Percentiles rank a stretch among this genome's conserved stretches.
Conservation (phyloP, 495 filamentous ascomycete species). For the Amphirosellinia nigrospora region DNA sequence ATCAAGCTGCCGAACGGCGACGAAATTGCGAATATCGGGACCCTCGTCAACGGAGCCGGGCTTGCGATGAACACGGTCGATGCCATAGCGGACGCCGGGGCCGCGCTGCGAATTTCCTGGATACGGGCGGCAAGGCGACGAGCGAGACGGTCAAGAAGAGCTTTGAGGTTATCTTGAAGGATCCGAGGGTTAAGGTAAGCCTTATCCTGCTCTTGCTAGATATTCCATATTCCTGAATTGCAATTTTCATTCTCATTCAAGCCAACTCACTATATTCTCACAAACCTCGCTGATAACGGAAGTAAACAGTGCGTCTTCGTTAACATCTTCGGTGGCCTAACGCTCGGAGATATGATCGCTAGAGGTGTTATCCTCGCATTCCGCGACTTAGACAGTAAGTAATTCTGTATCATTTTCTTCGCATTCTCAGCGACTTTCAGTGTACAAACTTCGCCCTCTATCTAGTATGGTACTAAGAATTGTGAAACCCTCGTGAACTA, state of each 20-base stretch:
- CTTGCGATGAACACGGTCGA: constrained; percentile 94
- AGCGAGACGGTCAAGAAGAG: constrained; percentile 79
- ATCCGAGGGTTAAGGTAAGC: constrained; percentile 66
- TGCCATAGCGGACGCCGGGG: constrained; percentile 71
- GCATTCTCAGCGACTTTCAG: neutral
- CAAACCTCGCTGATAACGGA: neutral
- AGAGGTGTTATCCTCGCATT: constrained; percentile 81
- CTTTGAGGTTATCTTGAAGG: constrained; percentile 74
- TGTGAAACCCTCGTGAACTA: neutral
- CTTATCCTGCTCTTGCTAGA: neutral
- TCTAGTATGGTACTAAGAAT: neutral
- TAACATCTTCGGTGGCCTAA: constrained; percentile 91
- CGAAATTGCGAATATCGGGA: constrained; percentile 65
- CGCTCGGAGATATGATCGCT: constrained; percentile 88
- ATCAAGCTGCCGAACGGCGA: constrained; percentile 53
- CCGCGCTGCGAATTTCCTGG: constrained; percentile 79
- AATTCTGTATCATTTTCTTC: neutral
- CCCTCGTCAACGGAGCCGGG: constrained; percentile 85
- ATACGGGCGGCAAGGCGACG: constrained; percentile 90
- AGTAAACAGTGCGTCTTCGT: constrained; percentile 66
- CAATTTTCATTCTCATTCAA: neutral
- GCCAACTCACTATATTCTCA: constrained; percentile 39
- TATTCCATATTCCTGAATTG: neutral
- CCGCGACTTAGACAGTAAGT: constrained; percentile 61
- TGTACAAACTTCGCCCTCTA: neutral